A percentile compares a stretch with the other conserved stretches of the same genome.
These are phyloP conservation scores for Phytophthora sansomeana DNA, from an alignment of 352 stramenopile genomes.

Conservation along the genomic window DNA sequence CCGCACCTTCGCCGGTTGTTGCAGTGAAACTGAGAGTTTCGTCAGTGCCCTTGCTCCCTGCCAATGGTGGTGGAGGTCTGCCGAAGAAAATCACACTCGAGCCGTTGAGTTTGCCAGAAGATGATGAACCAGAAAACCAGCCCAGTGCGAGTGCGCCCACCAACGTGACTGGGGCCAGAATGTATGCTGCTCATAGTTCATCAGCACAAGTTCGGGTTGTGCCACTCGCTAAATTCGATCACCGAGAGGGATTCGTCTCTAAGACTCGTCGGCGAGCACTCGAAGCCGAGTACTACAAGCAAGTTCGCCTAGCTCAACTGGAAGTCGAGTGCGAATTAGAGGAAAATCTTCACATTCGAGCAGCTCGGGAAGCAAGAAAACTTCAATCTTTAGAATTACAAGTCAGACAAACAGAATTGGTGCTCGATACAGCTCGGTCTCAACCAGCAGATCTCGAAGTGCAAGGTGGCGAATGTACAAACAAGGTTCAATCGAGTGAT, in stretches of 20 bases:
- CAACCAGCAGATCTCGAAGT: background rate
- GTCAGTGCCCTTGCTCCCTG: background rate
- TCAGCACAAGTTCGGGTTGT: conserved; percentile 32
- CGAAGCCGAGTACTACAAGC: conserved; percentile 73
- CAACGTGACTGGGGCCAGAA: background rate
- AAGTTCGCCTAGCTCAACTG: conserved; percentile 69
- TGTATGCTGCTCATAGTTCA: conserved; percentile 11
- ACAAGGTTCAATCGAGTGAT: background rate
- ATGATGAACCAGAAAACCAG: background rate
- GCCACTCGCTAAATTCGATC: conserved; percentile 10
- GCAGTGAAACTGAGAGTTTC: conserved; percentile 63
- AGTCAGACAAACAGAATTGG: conserved; percentile 21
- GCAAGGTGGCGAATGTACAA: background rate
- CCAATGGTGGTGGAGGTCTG: conserved; percentile 7
- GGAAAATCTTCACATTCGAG: conserved; percentile 75
- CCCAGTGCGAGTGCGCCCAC: background rate
- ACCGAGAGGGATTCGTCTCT: conserved; percentile 60
- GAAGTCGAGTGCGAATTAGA: conserved; percentile 79
- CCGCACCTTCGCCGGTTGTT: conserved; percentile 23
- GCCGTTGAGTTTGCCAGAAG: conserved; percentile 9
- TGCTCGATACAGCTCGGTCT: conserved; percentile 4
- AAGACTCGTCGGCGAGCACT: conserved; percentile 61
- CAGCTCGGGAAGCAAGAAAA: conserved; percentile 47
- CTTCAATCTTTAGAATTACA: conserved; percentile 26
- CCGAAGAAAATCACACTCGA: conserved; percentile 29